These are phyloP conservation scores for Cylindrodendrum hubeiense DNA, from an alignment of 2,329 filamentous ascomycete species.

Conservation along the genomic window DNA sequence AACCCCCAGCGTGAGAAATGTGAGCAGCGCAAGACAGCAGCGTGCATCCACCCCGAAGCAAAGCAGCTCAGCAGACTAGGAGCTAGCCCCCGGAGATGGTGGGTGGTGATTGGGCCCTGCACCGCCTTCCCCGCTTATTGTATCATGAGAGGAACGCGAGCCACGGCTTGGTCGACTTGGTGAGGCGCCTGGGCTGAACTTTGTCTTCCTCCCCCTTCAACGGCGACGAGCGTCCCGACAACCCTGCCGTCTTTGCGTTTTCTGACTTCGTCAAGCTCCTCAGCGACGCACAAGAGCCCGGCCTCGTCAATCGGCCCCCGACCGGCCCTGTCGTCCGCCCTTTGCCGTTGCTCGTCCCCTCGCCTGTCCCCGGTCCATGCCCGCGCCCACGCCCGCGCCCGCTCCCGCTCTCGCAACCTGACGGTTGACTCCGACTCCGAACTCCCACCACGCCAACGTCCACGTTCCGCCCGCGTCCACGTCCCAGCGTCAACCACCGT, in stretches of 20 bases:
- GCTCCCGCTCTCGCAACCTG: conserved; percentile 10
- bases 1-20: conserved; percentile 6
- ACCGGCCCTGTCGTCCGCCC: conserved; percentile 8
- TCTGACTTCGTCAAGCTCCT: neutral
- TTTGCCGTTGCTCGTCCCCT: conserved; percentile 1
- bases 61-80: conserved; percentile 40
- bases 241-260: neutral
- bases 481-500: conserved; percentile 31
- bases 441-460: conserved; percentile 2
- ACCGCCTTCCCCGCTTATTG: conserved; percentile 52
- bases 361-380: conserved; percentile 29
- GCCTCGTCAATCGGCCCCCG: conserved; percentile 22
- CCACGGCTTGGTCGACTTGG: conserved; percentile 29
- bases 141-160: conserved; percentile 53
- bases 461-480: conserved; percentile 6
- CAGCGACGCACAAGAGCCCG: conserved; percentile 14
- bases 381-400: conserved; percentile 19
- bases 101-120: conserved; percentile 47
- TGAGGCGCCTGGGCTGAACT: conserved; percentile 43
- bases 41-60: conserved; percentile 27
- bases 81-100: conserved; percentile 38
- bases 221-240: conserved; percentile 30
- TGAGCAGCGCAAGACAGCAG: conserved; percentile 23
- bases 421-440: conserved; percentile 16
- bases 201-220: conserved; percentile 42